These are phyloP conservation scores for Tritrichomonas foetus DNA, from an alignment of 208 protist genomes.

Conservation along the genomic window DNA sequence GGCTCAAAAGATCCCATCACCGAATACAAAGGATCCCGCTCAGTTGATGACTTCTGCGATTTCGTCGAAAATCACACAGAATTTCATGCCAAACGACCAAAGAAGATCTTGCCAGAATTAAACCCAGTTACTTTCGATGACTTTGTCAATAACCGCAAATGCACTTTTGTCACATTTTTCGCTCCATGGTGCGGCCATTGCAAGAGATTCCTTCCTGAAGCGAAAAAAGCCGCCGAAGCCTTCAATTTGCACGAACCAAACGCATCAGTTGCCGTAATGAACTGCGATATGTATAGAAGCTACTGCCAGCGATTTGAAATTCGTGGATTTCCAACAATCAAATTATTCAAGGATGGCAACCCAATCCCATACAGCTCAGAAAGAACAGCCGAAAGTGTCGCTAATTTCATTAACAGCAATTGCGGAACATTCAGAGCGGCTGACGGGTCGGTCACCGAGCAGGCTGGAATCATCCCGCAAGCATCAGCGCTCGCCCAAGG, in stretches of 20 bases:
- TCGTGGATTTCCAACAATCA: constrained; percentile 20
- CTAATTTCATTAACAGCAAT: neutral
- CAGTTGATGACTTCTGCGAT: neutral
- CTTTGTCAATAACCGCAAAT: neutral
- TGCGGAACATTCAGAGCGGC: neutral
- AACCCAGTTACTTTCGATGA: neutral
- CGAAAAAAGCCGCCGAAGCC: neutral
- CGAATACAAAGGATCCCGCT: neutral
- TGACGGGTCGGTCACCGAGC: neutral
- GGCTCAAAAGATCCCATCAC: too few relatives aligned
- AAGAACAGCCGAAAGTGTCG: neutral
- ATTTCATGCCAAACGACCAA: neutral
- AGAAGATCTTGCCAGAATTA: neutral
- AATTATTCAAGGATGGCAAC: neutral
- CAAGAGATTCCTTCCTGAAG: neutral
- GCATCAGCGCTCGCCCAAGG: neutral
- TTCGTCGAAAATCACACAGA: neutral
- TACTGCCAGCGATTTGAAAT: neutral
- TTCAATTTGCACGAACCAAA: neutral
- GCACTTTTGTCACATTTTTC: neutral
- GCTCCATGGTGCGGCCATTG: constrained; percentile 34
- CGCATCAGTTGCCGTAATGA: neutral
- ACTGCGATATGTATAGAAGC: neutral
- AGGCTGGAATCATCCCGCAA: neutral
- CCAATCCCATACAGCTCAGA: neutral